A percentile compares a stretch with the other conserved stretches of the same genome.
Evolutionary conservation across 371 early-diverging fungal species (phyloP).

Genomic region (Zancudomyces culisetae): DNA sequence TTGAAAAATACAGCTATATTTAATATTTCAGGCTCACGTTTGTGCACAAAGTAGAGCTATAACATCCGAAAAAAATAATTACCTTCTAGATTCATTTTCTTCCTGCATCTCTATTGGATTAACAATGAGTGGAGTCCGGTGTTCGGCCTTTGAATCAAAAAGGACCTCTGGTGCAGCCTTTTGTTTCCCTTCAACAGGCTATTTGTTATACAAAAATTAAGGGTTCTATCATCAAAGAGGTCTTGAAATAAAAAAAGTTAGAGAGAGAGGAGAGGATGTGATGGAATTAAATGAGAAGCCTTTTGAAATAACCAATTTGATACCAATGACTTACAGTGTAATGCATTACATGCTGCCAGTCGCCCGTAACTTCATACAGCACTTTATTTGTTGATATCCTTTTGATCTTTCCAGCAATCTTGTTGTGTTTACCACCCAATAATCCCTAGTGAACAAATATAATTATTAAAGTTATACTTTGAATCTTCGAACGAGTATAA

Average conservation of each 20-base stretch:
- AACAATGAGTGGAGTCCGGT: slow-evolving; percentile 47
- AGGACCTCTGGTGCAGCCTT: slow-evolving; percentile 27
- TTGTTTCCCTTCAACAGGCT: slow-evolving; percentile 10
- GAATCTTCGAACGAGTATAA: no score
- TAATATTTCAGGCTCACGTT: no score
- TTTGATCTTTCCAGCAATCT: slow-evolving; percentile 66
- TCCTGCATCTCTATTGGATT: slow-evolving; percentile 54
- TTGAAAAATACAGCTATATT: no score
- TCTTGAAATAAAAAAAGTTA: no score
- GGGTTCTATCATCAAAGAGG: no score
- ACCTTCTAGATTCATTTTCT: slow-evolving; percentile 56
- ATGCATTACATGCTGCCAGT: slow-evolving; percentile 63
- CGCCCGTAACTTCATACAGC: slow-evolving; percentile 63
- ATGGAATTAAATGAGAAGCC: no score
- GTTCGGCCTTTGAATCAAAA: slow-evolving; percentile 47
- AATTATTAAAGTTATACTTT: background rate
- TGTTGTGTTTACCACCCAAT: slow-evolving; percentile 64
- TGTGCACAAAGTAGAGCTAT: no score
- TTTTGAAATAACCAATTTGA: background rate
- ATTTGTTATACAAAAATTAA: no score
- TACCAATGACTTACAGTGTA: slow-evolving; percentile 17
- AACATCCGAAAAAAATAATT: no score
- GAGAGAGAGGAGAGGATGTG: no score
- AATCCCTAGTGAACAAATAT: slow-evolving; percentile 35
- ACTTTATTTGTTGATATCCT: slow-evolving; percentile 39